Percentiles rank a stretch among this genome's conserved stretches.
These are phyloP conservation scores for Pseudoscleropodium purum DNA, from an alignment of 225 moss, liverwort and hornwort genomes.

Conservation along the genomic window DNA sequence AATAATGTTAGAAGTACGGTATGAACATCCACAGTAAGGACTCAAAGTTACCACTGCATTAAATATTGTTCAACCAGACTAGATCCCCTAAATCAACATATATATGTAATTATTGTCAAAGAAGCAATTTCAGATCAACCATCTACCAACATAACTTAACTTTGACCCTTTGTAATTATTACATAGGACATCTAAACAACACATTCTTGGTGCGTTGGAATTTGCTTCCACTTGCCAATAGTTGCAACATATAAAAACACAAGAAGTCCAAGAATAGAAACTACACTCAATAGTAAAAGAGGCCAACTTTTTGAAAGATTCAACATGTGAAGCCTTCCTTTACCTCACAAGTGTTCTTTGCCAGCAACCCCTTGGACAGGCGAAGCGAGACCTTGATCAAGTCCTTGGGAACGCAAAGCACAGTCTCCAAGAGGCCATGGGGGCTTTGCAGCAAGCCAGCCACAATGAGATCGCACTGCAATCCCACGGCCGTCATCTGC, in stretches of 20 bases:
- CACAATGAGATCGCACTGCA: constrained; percentile 74
- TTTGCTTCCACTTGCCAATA: too few species aligned
- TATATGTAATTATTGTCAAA: not conserved
- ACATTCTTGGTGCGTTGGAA: not conserved
- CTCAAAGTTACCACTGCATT: too few species aligned
- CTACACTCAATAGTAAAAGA: not conserved
- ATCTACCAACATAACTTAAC: not conserved
- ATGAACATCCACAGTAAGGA: too few species aligned
- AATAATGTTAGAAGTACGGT: too few species aligned
- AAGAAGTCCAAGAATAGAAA: not conserved
- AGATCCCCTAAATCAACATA: too few species aligned
- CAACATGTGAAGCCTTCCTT: not conserved
- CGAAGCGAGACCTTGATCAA: constrained; percentile 69
- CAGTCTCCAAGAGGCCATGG: constrained; percentile 65
- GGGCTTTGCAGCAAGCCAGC: constrained; percentile 72
- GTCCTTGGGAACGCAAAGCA: constrained; percentile 76
- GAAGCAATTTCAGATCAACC: too few species aligned
- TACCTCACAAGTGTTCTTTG: constrained; percentile 61
- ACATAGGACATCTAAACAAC: not conserved
- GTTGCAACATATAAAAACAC: too few species aligned
- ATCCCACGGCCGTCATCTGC: constrained; percentile 67
- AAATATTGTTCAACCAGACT: too few species aligned
- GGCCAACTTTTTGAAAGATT: too few species aligned
- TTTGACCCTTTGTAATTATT: not conserved
- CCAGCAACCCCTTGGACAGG: constrained; percentile 61